Evolutionary conservation across 2,329 filamentous ascomycete species (phyloP), one percentile per base, ranked within the genome.

Genomic region (Colletotrichum neosansevieriae): DNA sequence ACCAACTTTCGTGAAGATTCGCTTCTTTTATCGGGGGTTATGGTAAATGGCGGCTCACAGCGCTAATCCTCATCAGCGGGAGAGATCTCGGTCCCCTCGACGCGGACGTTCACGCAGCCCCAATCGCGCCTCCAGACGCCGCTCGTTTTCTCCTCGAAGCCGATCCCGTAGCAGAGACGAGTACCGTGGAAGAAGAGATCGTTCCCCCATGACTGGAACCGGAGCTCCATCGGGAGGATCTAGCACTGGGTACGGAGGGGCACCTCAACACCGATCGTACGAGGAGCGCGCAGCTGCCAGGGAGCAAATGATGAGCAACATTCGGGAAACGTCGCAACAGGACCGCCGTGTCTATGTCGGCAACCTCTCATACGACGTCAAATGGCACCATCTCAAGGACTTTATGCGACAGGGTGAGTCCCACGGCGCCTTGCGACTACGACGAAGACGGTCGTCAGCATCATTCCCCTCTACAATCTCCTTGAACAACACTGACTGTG

Each of bases 381-480:
- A 99, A 86, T 99, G 96, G 96, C 95, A 98, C 86, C 96, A 98
- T 78, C 89, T 99, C 72, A 99, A 99, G 86, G 96, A 99, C 85
- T 98, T 98, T 80, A 99, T 99, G 96, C 92, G 96, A 89, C 94
- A 97, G 90, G 95, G 96, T 98, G 86, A 86, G 92, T 82, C 56
- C 49, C 17, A 42, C 58, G 38, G 17, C 49, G 42, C 38, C n/a
- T 71, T 74, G 17, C 19, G n/a, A 9, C 7, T 15, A 6, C n/a
- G 13, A 45, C 34, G 58, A 69, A 70, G 36, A 38, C 12, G 36
- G 13, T 38, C 36, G 36, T 38, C 36, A 38, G 10, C 10, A 6
- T 38, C 4, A 9, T 38, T 15, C 36, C 10, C 36, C 11, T 15
- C 10, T 24, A 13, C 11, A 15, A 12, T 15, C 24, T 32, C 21